Conservation (phyloP, 768 basidiomycete species). For the Hypholoma sublateritium region DNA sequence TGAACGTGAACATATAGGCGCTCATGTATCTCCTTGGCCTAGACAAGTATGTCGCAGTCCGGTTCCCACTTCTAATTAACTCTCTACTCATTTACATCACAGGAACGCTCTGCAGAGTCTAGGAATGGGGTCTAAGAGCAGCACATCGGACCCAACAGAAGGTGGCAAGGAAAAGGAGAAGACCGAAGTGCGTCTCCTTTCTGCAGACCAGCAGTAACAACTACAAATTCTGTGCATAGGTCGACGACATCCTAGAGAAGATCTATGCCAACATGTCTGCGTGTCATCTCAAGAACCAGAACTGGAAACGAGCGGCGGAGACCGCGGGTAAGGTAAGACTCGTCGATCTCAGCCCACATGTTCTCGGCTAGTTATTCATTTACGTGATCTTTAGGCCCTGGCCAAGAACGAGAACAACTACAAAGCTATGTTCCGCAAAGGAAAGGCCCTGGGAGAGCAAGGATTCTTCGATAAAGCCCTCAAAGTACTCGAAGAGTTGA, state of each 20-base stretch:
- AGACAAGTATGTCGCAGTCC: slow-evolving; percentile 58
- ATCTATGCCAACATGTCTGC: slow-evolving; percentile 86
- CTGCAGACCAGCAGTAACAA: neutral
- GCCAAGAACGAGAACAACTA: slow-evolving; percentile 72
- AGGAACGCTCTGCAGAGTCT: slow-evolving; percentile 60
- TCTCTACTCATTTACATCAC: neutral
- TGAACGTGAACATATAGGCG: slow-evolving; percentile 39
- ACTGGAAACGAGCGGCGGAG: slow-evolving; percentile 77
- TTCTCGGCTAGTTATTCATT: neutral
- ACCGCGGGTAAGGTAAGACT: slow-evolving; percentile 70
- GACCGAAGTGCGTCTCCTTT: slow-evolving; percentile 54
- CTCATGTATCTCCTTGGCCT: slow-evolving; percentile 73
- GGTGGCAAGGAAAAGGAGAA: slow-evolving; percentile 49
- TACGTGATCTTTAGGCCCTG: slow-evolving; percentile 51
- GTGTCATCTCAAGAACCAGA: slow-evolving; percentile 76
- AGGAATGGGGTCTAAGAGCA: slow-evolving; percentile 34
- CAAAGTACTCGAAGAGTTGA: slow-evolving; percentile 61
- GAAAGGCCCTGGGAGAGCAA: slow-evolving; percentile 72
- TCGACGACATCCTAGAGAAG: slow-evolving; percentile 76
- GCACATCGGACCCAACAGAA: slow-evolving; percentile 24
- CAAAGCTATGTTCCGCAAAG: slow-evolving; percentile 82
- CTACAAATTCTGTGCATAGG: slow-evolving; percentile 36
- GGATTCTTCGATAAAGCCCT: slow-evolving; percentile 77
- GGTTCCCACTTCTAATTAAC: neutral
- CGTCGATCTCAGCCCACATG: neutral